Base-by-base conservation (phyloP, 208 protist genomes). In the Herpetomonas samuelpessoai region DNA sequence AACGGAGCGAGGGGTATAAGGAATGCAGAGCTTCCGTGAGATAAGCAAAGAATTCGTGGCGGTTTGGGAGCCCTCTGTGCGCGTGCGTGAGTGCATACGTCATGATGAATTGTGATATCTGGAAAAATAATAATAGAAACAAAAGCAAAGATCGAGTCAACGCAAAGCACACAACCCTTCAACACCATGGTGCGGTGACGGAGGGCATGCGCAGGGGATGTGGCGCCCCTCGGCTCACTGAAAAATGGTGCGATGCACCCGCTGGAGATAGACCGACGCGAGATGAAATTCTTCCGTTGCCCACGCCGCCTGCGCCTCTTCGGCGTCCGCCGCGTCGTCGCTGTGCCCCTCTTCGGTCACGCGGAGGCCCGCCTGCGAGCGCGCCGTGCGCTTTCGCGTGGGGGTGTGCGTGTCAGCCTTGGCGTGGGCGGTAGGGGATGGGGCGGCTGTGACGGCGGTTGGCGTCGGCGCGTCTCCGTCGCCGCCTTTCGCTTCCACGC, bases 251-350 rank as follows among this genome's bases (percentile, higher is more conserved):
- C 63, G 61, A 27, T 72, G 31, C 12, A 78, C 54, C 2, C 72
- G 65, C 58, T 70, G 60, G 55, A 78, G 66, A 47, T 78, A 78
- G 47, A 74, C 53, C 0, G 67, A 68, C 54, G 66, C 57, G 38
- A 68, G 67, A 31, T 66, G 66, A 18, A 68, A 47, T 45, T 61
- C 70, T 14, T 71, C 63, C 22, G 49, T 57, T 24, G 62, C 53
- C 66, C 62, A 79, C 22, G 46, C 39, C 50, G 44, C 28, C 24
- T 57, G 26, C 0, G 3, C 53, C 24, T 49, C 67, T 0, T 62
- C 29, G 16, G 41, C 47, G 19, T 18, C 2, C 2, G 51, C 28
- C 21, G 57, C n/a, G 19, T 2, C 35, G 27, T 21, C 27, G 47
- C 30, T 49, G 4, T 60, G 55, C 7, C 58, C 68, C n/a, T 60